Evolutionary conservation across 83 land plant species (phyloP).

Genomic region (Diphasiastrum complanatum): DNA sequence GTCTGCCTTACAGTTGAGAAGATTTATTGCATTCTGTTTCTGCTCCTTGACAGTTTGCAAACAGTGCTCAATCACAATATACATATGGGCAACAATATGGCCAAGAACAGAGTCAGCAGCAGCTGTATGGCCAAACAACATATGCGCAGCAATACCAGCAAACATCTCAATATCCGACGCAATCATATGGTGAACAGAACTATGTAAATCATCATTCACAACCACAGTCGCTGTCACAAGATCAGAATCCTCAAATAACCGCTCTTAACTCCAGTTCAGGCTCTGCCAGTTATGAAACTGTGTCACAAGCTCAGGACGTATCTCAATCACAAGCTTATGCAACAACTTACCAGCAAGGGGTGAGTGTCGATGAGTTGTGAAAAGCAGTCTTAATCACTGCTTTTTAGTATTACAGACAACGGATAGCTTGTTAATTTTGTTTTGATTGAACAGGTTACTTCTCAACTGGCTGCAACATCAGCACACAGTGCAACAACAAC

Average conservation of each 20-base stretch:
- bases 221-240: too few relatives aligned
- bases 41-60: too few relatives aligned
- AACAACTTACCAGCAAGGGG: conserved; percentile 12
- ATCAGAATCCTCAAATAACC: conserved; percentile 2
- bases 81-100: conserved; percentile 6
- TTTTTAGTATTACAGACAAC: too few relatives aligned
- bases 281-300: background rate
- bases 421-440: too few relatives aligned
- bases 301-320: conserved; percentile 6
- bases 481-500: conserved; percentile 2
- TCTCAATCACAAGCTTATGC: conserved; percentile 8
- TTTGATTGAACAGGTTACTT: too few relatives aligned
- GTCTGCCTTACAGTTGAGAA: too few relatives aligned
- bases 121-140: conserved; percentile 13
- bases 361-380: background rate
- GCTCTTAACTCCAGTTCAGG: conserved; percentile 1
- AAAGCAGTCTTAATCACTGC: too few relatives aligned
- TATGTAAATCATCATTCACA: background rate
- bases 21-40: too few relatives aligned
- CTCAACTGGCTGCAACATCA: too few relatives aligned
- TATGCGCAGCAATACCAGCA: conserved; percentile 17
- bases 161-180: conserved; percentile 7
- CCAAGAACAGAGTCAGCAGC: conserved; percentile 13
- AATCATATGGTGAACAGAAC: background rate
- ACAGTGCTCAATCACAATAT: background rate